Conservation (phyloP, 148 eudicot genomes). For the Nyssa sinensis region DNA sequence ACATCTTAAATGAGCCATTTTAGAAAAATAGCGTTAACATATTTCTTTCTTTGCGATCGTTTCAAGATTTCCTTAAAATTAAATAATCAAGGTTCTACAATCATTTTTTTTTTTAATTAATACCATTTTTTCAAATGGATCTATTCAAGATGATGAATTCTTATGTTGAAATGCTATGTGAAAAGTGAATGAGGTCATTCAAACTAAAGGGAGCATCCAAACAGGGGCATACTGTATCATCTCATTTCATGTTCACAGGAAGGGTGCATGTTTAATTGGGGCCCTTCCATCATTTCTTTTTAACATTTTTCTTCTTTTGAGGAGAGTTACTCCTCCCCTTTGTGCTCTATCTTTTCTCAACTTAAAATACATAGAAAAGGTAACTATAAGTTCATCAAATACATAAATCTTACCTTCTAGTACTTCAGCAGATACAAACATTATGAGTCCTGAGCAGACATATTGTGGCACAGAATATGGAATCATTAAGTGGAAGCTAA, state of each 20-base stretch:
- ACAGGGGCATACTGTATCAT: no score
- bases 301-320: background rate
- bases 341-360: background rate
- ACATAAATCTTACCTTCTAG: constrained; percentile 63
- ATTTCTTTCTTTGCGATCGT: no score
- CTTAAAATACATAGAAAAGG: background rate
- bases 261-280: background rate
- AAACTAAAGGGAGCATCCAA: no score
- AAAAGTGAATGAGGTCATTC: no score
- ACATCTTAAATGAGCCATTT: no score
- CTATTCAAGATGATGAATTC: no score
- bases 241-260: background rate
- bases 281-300: background rate
- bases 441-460: constrained; percentile 69
- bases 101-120: no score
- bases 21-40: no score
- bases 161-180: no score
- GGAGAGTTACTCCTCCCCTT: background rate
- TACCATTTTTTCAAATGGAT: no score
- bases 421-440: constrained; percentile 86
- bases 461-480: constrained; percentile 70
- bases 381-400: background rate
- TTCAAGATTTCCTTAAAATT: no score
- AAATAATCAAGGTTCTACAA: no score
- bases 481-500: constrained; percentile 58